Base-by-base conservation (phyloP, 805 yeast species). In the Candida methanosorbosa region DNA sequence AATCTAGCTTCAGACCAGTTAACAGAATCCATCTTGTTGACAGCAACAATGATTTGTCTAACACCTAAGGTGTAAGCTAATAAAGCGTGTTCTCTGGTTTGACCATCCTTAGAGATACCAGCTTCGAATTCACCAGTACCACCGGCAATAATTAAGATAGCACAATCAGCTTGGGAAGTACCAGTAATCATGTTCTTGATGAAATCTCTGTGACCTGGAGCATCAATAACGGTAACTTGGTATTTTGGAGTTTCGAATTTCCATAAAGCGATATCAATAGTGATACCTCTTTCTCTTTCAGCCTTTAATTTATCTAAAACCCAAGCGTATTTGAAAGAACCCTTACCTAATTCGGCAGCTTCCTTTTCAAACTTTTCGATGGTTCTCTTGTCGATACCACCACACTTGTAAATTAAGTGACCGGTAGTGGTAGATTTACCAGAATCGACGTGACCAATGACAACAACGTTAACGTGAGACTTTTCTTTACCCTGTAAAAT, bases 391-490 rank as follows among this genome's bases (percentile, higher is more conserved):
- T 87, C 96, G 61, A 85, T 85, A 81, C 94, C 96, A 83, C 97
- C 96, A 78, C 96, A 88, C 90, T 87, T 87, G 94, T 68, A 88
- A 66, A 88, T 87, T 74, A 88, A 83, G 81, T 88, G 97, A 73
- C 97, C 97, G 68, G 97, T 88, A 72, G 97, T 90, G 65, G 97
- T 88, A 50, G 97, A 90, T 77, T 84, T 83, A 75, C 90, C 90
- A 62, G 97, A 88, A 75, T 90, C 97, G 97, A 92, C 97, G 95
- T 90, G 97, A 74, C 97, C 98, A 72, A 90, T 90, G 68, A 92
- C 97, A 72, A 92, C 98, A 75, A 90, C 94, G 95, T 90, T 90
- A 78, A 90, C 84, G 84, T 90, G 97, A 72, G 77, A 63, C 82
- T 90, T 88, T 64, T 79, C 95, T 73, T 86, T 86, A 80, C 95